Evolutionary conservation across 345 rosid species (phyloP), one percentile per base, ranked within the genome.

Genomic region (Pistacia vera): DNA sequence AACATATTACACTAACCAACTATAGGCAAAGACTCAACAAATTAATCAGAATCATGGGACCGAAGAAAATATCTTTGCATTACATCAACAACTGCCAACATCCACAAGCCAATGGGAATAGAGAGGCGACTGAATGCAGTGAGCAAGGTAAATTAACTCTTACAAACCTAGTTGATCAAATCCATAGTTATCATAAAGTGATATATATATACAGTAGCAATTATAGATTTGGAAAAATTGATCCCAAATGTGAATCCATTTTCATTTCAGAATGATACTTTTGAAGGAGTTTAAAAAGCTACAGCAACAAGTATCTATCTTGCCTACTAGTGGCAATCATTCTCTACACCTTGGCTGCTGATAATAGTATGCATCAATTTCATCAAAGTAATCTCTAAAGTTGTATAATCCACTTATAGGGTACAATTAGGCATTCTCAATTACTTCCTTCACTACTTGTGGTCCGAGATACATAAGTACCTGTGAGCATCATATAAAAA

Each of bases 401-500:
- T 79, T 71, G 80, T 92, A 95, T 65, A 95, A 77, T 80, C 99
- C 99, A 71, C 81, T 84, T 68, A 95, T 92, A 68, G 99, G 99
- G 74, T 89, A 95, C 75, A 94, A 83, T 83, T 95, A 98, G 30
- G 97, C 98, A 82, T 82, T 82, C 41, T 87, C 88, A 60, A 95
- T 71, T 72, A 87, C 87, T 58, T 92, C 98, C 80, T 78, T 88
- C 36, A 95, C 88, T 36, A 80, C 90, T 70, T 67, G 73, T 60
- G 93, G 91, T 61, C 99, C 98, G 89, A 89, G 72, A 80, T 83
- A 86, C 90, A 86, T 90, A 75, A 95, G 93, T 66, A 95, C 97
- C 99, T 95, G 84, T 52, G 55, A 22, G 65, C 70, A 61, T 13
- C 75, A 51, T 69, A 16, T 55, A 68, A 62, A 28, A 69, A 48